Evolutionary conservation across 495 filamentous ascomycete species (phyloP).

Genomic region (Xylaria intraflava): DNA sequence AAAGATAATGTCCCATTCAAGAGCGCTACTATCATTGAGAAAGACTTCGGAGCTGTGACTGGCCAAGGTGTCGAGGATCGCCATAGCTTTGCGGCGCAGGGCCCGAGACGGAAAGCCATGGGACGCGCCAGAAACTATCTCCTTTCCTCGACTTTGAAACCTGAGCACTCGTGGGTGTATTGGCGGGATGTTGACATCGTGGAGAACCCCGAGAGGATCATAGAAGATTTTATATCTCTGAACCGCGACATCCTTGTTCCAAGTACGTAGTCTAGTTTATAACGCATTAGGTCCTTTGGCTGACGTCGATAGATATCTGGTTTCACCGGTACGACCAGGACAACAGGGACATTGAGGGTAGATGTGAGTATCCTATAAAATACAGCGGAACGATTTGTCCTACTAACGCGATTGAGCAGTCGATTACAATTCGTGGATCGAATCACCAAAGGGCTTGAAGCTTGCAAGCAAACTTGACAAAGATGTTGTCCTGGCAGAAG

Average conservation of each 20-base stretch:
- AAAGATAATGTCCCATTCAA: slow-evolving; percentile 73
- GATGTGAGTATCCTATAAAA: slow-evolving; percentile 48
- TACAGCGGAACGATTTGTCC: background rate
- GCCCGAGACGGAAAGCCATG: slow-evolving; percentile 83
- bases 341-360: slow-evolving; percentile 80
- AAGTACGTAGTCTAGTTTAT: slow-evolving; percentile 53
- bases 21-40: slow-evolving; percentile 75
- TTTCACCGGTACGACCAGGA: slow-evolving; percentile 86
- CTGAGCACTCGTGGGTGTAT: slow-evolving; percentile 97
- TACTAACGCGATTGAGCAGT: slow-evolving; percentile 44
- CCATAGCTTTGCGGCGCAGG: slow-evolving; percentile 83
- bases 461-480: slow-evolving; percentile 66
- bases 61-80: slow-evolving; percentile 72
- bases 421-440: slow-evolving; percentile 99
- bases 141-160: slow-evolving; percentile 73
- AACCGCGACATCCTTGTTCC: slow-evolving; percentile 90
- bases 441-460: slow-evolving; percentile 74
- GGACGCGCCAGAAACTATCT: slow-evolving; percentile 88
- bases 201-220: slow-evolving; percentile 77
- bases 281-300: slow-evolving; percentile 3
- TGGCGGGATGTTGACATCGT: slow-evolving; percentile 97
- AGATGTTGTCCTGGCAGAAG: slow-evolving; percentile 81
- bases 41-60: slow-evolving; percentile 72
- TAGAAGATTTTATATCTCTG: slow-evolving; percentile 94
- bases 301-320: slow-evolving; percentile 73